Percentiles rank a stretch among this genome's conserved stretches.
These are phyloP conservation scores for Talaromyces rugulosus DNA, from an alignment of 2,329 filamentous ascomycete genomes.

Conservation along the genomic window DNA sequence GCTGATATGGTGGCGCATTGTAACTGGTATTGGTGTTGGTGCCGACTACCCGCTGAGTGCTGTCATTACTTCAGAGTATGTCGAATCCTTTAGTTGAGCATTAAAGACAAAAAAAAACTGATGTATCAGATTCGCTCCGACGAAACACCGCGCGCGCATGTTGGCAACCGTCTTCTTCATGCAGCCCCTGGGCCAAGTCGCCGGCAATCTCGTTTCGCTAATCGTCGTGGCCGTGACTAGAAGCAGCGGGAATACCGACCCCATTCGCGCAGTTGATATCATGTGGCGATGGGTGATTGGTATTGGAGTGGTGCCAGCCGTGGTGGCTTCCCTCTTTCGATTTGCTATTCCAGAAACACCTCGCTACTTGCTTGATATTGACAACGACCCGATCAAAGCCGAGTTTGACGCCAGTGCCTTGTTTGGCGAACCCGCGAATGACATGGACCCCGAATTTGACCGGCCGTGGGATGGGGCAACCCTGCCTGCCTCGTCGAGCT, in stretches of 20 bases:
- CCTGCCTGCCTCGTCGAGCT: constrained; percentile 4
- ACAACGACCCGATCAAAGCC: constrained; percentile 56
- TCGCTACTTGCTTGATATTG: constrained; percentile 62
- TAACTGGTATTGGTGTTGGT: constrained; percentile 56
- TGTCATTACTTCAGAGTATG: constrained; percentile 64
- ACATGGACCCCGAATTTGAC: constrained; percentile 15
- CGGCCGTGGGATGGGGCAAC: constrained; percentile 10
- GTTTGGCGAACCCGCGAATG: constrained; percentile 42
- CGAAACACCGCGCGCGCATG: constrained; percentile 63
- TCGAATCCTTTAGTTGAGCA: background rate
- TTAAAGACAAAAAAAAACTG: background rate
- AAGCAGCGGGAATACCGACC: constrained; percentile 22
- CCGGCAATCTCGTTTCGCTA: constrained; percentile 60
- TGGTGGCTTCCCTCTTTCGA: constrained; percentile 62
- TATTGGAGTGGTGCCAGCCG: constrained; percentile 59
- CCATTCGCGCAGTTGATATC: constrained; percentile 48
- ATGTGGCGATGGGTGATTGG: constrained; percentile 67
- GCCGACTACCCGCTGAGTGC: constrained; percentile 65
- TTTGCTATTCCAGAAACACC: constrained; percentile 65
- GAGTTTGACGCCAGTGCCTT: constrained; percentile 58
- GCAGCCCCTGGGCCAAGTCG: constrained; percentile 64
- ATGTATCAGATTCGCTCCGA: constrained; percentile 43
- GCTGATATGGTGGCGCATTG: constrained; percentile 46
- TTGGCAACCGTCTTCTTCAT: constrained; percentile 65
- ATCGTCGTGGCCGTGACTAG: constrained; percentile 34